Evolutionary conservation across 805 yeast species (phyloP).

Genomic region (Crinitomyces ghanaensis): DNA sequence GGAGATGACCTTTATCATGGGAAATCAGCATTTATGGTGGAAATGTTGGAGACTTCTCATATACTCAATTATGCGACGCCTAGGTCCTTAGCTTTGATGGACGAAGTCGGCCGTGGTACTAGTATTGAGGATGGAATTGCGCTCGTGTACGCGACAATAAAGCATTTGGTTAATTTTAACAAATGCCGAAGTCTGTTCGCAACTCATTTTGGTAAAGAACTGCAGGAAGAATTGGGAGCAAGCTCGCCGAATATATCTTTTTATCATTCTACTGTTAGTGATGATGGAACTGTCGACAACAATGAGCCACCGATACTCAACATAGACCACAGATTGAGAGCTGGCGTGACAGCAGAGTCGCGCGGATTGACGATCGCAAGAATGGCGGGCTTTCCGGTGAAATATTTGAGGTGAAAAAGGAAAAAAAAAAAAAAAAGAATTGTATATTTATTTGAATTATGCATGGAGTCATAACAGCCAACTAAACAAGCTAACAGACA

Average conservation of each 20-base stretch:
- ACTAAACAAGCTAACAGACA: neutral
- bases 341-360: constrained; percentile 64
- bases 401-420: too few species aligned
- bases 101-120: constrained; percentile 87
- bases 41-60: constrained; percentile 72
- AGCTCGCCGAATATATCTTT: constrained; percentile 14
- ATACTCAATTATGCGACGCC: constrained; percentile 56
- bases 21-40: constrained; percentile 86
- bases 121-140: constrained; percentile 77
- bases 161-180: constrained; percentile 41
- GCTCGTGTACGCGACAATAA: constrained; percentile 66
- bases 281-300: neutral
- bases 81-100: constrained; percentile 64
- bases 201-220: constrained; percentile 64
- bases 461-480: neutral
- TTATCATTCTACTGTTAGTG: constrained; percentile 9
- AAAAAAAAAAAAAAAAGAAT: too few species aligned
- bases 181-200: constrained; percentile 75
- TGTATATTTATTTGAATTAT: too few species aligned
- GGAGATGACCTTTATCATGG: constrained; percentile 66
- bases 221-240: constrained; percentile 30
- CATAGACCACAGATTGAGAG: constrained; percentile 37
- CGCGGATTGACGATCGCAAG: constrained; percentile 69
- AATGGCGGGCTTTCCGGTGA: constrained; percentile 70
- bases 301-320: constrained; percentile 5